Conservation (phyloP, 139 green algal species). For the Gonium pectorale region DNA sequence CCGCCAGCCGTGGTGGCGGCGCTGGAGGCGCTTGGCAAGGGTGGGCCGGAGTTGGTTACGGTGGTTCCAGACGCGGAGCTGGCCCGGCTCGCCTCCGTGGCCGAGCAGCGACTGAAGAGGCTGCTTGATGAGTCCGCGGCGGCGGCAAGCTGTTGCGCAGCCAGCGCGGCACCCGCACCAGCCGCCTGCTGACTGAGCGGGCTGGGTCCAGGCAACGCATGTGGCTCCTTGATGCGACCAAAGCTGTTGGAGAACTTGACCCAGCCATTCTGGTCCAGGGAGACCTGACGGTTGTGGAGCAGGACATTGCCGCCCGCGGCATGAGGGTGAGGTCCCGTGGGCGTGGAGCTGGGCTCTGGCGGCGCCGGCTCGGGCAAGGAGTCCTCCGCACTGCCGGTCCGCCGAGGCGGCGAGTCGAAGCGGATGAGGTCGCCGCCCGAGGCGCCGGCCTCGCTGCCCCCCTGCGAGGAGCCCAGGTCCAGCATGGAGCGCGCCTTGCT, state of each 20-base stretch:
- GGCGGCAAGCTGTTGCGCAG: no score
- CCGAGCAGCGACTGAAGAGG: no score
- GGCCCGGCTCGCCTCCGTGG: no score
- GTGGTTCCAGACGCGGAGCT: no score
- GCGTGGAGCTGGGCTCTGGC: neutral
- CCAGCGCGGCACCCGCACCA: no score
- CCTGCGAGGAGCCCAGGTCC: neutral
- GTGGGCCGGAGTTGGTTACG: neutral
- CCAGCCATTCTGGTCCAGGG: slow-evolving; percentile 35
- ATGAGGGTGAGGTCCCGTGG: neutral
- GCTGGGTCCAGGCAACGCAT: neutral
- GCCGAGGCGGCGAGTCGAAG: slow-evolving; percentile 47
- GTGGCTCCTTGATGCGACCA: neutral
- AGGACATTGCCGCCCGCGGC: neutral
- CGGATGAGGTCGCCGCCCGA: slow-evolving; percentile 42
- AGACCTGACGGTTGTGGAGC: neutral
- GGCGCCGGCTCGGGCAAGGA: no score
- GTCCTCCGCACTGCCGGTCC: no score
- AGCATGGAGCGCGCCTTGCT: slow-evolving; percentile 28
- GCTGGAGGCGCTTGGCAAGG: neutral
- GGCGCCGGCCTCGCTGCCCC: neutral
- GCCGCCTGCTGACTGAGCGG: neutral
- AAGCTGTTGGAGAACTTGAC: slow-evolving; percentile 43
- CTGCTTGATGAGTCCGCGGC: no score
- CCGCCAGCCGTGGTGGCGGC: no score